phyloP scores from a whole-genome alignment of 257 asterid genomes.

The Solanum piurae region DNA sequence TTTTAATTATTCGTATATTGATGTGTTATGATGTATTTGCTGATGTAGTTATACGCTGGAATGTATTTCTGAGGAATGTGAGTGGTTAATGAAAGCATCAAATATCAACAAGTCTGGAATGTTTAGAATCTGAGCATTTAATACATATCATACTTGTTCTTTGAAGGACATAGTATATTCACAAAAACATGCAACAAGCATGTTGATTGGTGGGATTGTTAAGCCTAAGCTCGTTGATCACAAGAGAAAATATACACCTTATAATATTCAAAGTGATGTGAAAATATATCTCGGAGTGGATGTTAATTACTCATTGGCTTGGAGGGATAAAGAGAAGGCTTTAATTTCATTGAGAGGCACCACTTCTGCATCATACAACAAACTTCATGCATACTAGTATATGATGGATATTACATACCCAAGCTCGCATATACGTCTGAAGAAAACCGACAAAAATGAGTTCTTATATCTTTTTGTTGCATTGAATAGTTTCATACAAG shows the following conservation, averaged over 20 bases:
- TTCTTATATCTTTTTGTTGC: background rate
- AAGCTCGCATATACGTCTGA: too few species aligned
- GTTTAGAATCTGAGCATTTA: too few species aligned
- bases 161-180: background rate
- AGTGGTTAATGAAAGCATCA: background rate
- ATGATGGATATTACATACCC: background rate
- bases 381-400: background rate
- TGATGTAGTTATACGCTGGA: too few species aligned
- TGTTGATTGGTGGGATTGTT: background rate
- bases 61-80: too few species aligned
- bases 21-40: background rate
- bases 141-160: background rate
- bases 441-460: too few species aligned
- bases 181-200: background rate
- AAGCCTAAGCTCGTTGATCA: background rate
- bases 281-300: background rate
- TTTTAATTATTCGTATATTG: too few species aligned
- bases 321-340: background rate
- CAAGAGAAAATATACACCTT: background rate
- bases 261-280: background rate
- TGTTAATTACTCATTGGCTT: background rate
- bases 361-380: background rate
- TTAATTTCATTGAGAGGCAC: background rate
- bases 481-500: background rate
- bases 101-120: too few species aligned